Percentiles rank a stretch among this genome's conserved stretches.
Evolutionary conservation across 352 stramenopile species (phyloP).

Genomic region (Phytophthora europaea): DNA sequence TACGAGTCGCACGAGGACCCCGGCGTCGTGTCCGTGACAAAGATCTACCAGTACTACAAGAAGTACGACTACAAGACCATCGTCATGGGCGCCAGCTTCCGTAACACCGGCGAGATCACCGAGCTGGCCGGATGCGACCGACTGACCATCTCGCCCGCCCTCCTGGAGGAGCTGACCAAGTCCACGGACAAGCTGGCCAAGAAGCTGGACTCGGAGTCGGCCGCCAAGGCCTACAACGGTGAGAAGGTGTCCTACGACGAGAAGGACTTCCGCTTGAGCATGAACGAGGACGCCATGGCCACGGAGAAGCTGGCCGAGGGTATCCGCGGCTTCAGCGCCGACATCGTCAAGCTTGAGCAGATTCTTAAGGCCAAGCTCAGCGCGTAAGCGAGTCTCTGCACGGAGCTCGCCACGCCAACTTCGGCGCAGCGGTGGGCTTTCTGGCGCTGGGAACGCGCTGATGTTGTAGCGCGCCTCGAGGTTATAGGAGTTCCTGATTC

Average conservation of each 20-base stretch:
- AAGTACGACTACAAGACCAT: slow-evolving; percentile 97
- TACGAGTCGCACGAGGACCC: slow-evolving; percentile 97
- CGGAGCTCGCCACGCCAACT: neutral
- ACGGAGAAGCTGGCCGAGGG: slow-evolving; percentile 98
- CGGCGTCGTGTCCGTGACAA: slow-evolving; percentile 96
- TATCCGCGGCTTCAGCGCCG: slow-evolving; percentile 96
- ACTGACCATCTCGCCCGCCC: slow-evolving; percentile 97
- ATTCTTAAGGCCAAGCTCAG: slow-evolving; percentile 97
- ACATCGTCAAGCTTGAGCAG: slow-evolving; percentile 99
- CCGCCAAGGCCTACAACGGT: slow-evolving; percentile 73
- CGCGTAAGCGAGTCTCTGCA: slow-evolving; percentile 49
- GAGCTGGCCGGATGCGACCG: slow-evolving; percentile 97
- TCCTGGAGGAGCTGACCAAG: slow-evolving; percentile 94
- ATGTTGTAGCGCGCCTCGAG: slow-evolving; percentile 7
- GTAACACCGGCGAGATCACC: slow-evolving; percentile 97
- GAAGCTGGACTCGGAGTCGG: slow-evolving; percentile 89
- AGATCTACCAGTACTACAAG: slow-evolving; percentile 99
- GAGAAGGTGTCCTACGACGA: slow-evolving; percentile 92
- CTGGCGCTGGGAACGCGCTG: slow-evolving; percentile 4
- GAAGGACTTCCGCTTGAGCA: slow-evolving; percentile 97
- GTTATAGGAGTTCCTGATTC: slow-evolving; percentile 26
- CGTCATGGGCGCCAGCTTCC: slow-evolving; percentile 97
- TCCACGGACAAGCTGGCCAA: slow-evolving; percentile 72
- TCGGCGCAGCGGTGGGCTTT: neutral
- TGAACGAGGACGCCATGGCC: slow-evolving; percentile 98